Evolutionary conservation across 192 early-diverging fungal genomes (phyloP), one percentile per base, ranked within the genome.

Genomic region (Entomortierella chlamydospora): DNA sequence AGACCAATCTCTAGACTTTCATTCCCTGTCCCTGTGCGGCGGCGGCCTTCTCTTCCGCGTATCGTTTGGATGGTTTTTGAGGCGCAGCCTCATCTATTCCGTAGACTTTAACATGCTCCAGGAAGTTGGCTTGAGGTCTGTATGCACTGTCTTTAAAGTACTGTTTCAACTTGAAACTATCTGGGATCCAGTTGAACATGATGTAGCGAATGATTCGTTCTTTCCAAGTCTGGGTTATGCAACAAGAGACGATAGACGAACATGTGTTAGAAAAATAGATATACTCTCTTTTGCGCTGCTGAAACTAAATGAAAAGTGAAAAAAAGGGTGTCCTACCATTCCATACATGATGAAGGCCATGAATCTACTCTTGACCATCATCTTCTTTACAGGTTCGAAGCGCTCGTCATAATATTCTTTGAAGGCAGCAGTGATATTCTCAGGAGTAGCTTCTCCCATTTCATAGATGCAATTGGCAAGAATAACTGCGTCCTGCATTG

Each of bases 381-480:
- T 50, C n/a, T 13, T 4, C 9, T 28, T 65, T 15, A 33, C 63
- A 5, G 9, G 43, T 4, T 23, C 15, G 20, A 41, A 65, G 23
- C 63, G 50, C 25, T 65, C 50, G 10, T 65, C 52, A 20, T 54
- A 33, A 29, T 41, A 65, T 17, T 53, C 63, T 22, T 53, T 49
- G 26, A 65, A 65, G 9, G 63, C 63, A 0, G 51, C 33, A 15
- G 18, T 33, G 26, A 65, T 65, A 37, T 49, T 55, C 12, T 65
- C 51, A 39, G n/a, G 52, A 6, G 43, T 55, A 2, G 41, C 9
- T 0, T 9, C 9, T 33, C 22, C 33, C 51, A 65, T 37, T 10
- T 65, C 63, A 55, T 65, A 50, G 2, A 65, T 41, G 25, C 51
- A 54, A 15, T 65, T 65, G 31, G 63, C 63, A 13, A 65, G 52